phyloP scores from a whole-genome alignment of 257 asterid genomes.

The Solanum commersonii region DNA sequence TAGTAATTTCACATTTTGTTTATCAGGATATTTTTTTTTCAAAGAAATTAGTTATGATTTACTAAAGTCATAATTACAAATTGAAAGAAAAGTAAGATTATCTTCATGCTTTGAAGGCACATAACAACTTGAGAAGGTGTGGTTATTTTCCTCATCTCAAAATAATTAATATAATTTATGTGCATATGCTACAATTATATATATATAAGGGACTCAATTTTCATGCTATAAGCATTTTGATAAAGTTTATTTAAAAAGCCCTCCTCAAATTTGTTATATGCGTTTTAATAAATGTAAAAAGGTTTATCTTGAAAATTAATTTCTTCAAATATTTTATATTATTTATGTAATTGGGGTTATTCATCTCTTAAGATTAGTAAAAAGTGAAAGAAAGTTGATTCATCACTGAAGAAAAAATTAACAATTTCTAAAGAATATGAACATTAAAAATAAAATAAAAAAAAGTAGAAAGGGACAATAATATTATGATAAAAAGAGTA shows the following conservation, averaged over 20 bases:
- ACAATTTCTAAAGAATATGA: no score
- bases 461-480: no score
- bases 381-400: no score
- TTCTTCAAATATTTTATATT: no score
- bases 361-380: no score
- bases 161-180: background rate
- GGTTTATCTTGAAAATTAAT: background rate
- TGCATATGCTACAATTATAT: background rate
- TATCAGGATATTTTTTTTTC: background rate
- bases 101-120: background rate
- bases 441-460: no score
- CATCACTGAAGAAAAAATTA: no score
- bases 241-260: no score
- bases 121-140: background rate
- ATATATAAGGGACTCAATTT: no score
- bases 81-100: background rate
- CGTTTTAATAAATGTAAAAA: background rate
- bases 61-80: background rate
- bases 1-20: background rate
- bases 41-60: background rate
- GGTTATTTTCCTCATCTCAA: background rate
- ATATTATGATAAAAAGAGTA: no score
- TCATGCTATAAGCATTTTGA: background rate
- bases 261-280: no score
- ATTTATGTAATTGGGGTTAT: no score